These are phyloP conservation scores for Domatiomyces globalis DNA, from an alignment of 2,329 filamentous ascomycete species.

Conservation along the genomic window DNA sequence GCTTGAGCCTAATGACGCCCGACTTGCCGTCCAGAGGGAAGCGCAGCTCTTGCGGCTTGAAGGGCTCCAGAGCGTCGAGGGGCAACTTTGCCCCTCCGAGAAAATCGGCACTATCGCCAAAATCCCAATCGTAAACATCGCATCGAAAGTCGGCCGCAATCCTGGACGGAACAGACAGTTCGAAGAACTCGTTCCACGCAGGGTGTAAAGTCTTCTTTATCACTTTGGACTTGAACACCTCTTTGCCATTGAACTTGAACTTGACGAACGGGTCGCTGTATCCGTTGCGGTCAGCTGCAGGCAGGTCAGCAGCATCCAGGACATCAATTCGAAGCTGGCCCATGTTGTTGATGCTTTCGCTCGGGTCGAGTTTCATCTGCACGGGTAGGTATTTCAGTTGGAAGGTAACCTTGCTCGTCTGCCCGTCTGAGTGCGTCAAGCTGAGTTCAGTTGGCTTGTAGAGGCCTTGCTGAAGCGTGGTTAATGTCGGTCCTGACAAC, in stretches of 20 bases:
- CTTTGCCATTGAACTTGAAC: slow-evolving; percentile 76
- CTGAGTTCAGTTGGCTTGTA: slow-evolving; percentile 79
- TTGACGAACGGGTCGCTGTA: slow-evolving; percentile 96
- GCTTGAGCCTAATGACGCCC: slow-evolving; percentile 63
- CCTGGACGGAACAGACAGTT: slow-evolving; percentile 65
- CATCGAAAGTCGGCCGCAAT: slow-evolving; percentile 71
- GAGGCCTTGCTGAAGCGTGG: slow-evolving; percentile 75
- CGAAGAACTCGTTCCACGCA: slow-evolving; percentile 92
- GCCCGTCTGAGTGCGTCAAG: slow-evolving; percentile 64
- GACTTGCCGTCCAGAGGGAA: slow-evolving; percentile 66
- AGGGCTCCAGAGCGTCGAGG: slow-evolving; percentile 69
- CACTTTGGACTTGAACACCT: slow-evolving; percentile 87
- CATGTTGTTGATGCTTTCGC: slow-evolving; percentile 98
- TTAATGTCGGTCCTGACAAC: slow-evolving; percentile 68
- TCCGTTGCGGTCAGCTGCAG: slow-evolving; percentile 85
- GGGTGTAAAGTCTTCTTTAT: slow-evolving; percentile 95
- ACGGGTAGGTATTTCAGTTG: slow-evolving; percentile 91
- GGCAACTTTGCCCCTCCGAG: slow-evolving; percentile 66
- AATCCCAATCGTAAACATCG: slow-evolving; percentile 89
- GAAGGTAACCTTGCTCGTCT: slow-evolving; percentile 66
- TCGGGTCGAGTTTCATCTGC: slow-evolving; percentile 83
- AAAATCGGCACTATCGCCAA: slow-evolving; percentile 85
- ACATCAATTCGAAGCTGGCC: slow-evolving; percentile 89
- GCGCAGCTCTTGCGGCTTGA: slow-evolving; percentile 60
- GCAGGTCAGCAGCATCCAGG: slow-evolving; percentile 72